Conservation (phyloP, 2,329 filamentous ascomycete genomes). For the Gaeumannomyces tritici region DNA sequence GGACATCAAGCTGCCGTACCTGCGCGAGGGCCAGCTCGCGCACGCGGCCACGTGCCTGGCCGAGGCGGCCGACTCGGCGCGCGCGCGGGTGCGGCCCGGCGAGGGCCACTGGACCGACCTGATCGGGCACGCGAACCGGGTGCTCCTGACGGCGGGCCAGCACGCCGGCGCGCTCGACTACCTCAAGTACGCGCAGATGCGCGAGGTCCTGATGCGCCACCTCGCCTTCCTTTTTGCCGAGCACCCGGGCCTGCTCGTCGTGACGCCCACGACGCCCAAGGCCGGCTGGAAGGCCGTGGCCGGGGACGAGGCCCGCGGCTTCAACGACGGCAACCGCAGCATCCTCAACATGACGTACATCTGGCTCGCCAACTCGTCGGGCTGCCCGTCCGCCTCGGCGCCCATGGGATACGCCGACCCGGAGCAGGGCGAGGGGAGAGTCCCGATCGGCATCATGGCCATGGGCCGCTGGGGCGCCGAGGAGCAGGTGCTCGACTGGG, state of each 20-base stretch:
- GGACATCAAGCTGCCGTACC: conserved; percentile 55
- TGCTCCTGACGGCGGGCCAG: conserved; percentile 56
- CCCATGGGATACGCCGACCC: conserved; percentile 65
- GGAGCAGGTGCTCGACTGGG: conserved; percentile 53
- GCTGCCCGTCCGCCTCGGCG: conserved; percentile 64
- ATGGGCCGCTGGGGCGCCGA: conserved; percentile 60
- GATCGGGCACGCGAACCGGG: conserved; percentile 57
- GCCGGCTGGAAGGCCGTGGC: conserved; percentile 60
- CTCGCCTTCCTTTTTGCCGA: conserved; percentile 59
- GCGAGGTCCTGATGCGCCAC: conserved; percentile 70
- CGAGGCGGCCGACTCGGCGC: conserved; percentile 49
- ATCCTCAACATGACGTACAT: conserved; percentile 79
- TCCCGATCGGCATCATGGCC: conserved; percentile 54
- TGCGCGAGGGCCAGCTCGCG: conserved; percentile 64
- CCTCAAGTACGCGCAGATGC: conserved; percentile 62
- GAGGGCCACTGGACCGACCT: conserved; percentile 39
- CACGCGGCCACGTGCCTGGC: conserved; percentile 70
- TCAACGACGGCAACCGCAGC: conserved; percentile 63
- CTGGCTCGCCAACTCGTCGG: conserved; percentile 75
- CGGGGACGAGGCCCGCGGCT: conserved; percentile 57
- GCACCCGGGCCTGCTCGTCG: conserved; percentile 66
- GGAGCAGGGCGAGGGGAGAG: conserved; percentile 43
- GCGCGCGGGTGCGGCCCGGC: conserved; percentile 27
- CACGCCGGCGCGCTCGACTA: conserved; percentile 61
- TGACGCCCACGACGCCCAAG: conserved; percentile 69